Base-by-base conservation (phyloP, 2,329 filamentous ascomycete species). In the Fulvia fulva region DNA sequence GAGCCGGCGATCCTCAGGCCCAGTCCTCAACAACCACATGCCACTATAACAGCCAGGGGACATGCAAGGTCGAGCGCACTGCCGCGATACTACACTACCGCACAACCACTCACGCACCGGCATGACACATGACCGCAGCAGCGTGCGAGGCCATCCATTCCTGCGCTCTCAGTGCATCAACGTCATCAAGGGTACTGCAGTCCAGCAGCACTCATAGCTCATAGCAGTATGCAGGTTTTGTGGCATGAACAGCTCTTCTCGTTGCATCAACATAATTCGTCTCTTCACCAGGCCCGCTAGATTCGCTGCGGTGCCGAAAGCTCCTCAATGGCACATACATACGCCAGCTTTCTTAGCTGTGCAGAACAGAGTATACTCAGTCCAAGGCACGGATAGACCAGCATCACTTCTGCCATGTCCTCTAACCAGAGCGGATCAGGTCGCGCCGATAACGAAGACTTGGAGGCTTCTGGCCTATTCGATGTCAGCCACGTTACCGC, bases 401-500 rank as follows among this genome's bases (percentile, higher is more conserved):
- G 12, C 26, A 50, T 6, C 9, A 28, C 26, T 5, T 16, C 9
- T 50, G 19, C 23, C 47, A 50, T 50, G 47, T 28, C 47, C 21
- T 50, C 47, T 50, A 50, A 50, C 25, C 47, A 50, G 26, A 50
- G 47, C 26, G 47, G 47, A 32, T 50, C 47, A 50, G 47, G 47
- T 26, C 23, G 47, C n/a, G 47, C 47, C 47, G 26, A 32, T 52
- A 76, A 75, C 53, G 71, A 74, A 45, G 66, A 77, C 55, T 69
- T 78, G 50, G 75, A 75, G 67, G 67, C 71, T 57, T 72, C 70
- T 7, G 73, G 72, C 62, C 73, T 79, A 55, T 79, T 79, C 63
- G 75, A 78, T 62, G 76, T 78, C 37, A 76, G 74, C 1, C 74
- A 77, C 56, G 66, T 79, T 57, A 78, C 75, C 5, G 76, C 76